Evolutionary conservation across 345 rosid species (phyloP), one percentile per base, ranked within the genome.

Genomic region (Luvunga scandens): DNA sequence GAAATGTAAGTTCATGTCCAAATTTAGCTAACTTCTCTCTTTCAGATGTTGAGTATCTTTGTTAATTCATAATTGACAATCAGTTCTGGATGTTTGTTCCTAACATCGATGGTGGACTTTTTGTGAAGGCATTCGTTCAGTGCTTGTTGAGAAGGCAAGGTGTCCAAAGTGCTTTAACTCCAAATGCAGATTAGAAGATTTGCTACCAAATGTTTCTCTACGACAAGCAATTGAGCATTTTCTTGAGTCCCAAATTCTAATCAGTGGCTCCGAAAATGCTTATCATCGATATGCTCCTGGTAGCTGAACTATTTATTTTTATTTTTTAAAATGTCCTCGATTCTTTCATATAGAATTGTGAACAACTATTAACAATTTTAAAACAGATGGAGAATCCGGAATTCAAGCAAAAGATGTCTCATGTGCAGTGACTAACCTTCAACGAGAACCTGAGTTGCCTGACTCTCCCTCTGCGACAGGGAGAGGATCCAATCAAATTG

Each of bases 361-460:
- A 25, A 24, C 67, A 50, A 19, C 57, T 27, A 12, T 76, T 67
- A 61, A 75, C 9, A 14, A 66, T 64, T 69, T 75, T 69, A 69
- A 56, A 72, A 22, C 84, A 87, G 90, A 89, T 87, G 88, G 83
- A 76, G 87, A 85, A 81, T 89, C 91, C 14, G 88, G 91, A 73
- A 87, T 85, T 81, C 87, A 89, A 75, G 90, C 57, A 66, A 84
- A 87, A 16, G 87, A 85, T 55, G 66, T 61, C 45, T 75, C 84
- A 76, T 81, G 71, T 86, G 87, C 77, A 24, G 69, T 77, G 63
- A 80, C 83, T 66, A 62, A 81, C 64, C 60, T 62, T 61, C 87
- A 83, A 80, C 68, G 69, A 73, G 83, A 80, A 69, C 38, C 39
- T 28, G 66, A 75, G 48, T 71, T 59, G 73, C 67, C 77, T 75